These are phyloP conservation scores for Hyphodiscus sp. DNA, from an alignment of 2,329 filamentous ascomycete species.

Conservation along the genomic window DNA sequence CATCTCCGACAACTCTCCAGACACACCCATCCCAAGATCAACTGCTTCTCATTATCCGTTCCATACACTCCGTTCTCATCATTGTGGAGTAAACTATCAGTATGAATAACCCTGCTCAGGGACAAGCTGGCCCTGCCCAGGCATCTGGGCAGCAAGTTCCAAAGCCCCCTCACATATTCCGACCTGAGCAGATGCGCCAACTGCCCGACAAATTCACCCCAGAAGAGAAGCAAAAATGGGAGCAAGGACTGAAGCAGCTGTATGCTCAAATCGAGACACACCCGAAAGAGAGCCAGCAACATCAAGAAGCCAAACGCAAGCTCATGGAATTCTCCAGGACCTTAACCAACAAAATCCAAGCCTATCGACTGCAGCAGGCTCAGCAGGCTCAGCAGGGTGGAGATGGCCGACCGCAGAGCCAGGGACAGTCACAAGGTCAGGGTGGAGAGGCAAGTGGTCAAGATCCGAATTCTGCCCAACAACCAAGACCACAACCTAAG, in stretches of 20 bases:
- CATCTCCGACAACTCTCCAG: not conserved
- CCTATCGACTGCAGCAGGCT: not conserved
- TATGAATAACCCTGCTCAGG: slow-evolving; percentile 26
- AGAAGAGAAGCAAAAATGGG: slow-evolving; percentile 53
- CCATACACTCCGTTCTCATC: not conserved
- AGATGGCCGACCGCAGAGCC: slow-evolving; percentile 1
- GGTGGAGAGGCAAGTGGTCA: slow-evolving; percentile 9
- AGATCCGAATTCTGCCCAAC: slow-evolving; percentile 6
- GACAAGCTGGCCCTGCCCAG: slow-evolving; percentile 20
- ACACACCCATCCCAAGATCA: not conserved
- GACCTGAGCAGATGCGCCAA: slow-evolving; percentile 28
- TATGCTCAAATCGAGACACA: slow-evolving; percentile 46
- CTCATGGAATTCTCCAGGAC: slow-evolving; percentile 55
- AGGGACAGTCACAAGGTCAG: slow-evolving; percentile 1
- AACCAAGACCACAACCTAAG: slow-evolving; percentile 14
- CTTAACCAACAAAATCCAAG: slow-evolving; percentile 45
- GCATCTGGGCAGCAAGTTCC: slow-evolving; percentile 19
- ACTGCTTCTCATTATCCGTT: not conserved
- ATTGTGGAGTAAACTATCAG: not conserved
- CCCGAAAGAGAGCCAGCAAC: slow-evolving; percentile 41
- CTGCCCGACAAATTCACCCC: slow-evolving; percentile 36
- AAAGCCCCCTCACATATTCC: slow-evolving; percentile 18
- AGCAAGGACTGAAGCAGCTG: slow-evolving; percentile 46
- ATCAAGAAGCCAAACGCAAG: slow-evolving; percentile 48
- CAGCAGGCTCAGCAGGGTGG: slow-evolving; percentile 8